Base-by-base conservation (phyloP, 257 asterid genomes). In the Anisodus acutangulus region DNA sequence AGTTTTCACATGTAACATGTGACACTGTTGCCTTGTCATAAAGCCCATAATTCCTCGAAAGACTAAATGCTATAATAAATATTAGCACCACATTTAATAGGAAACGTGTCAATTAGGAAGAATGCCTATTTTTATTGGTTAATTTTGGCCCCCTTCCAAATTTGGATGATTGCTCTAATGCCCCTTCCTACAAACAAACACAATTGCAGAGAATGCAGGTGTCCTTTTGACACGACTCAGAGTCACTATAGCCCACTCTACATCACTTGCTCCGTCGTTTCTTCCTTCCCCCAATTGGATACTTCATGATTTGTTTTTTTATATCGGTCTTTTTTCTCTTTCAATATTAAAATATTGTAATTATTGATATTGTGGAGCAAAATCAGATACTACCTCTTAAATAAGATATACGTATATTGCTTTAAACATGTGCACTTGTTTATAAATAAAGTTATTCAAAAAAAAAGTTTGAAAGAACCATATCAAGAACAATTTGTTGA, bases 1-100 rank as follows among this genome's bases (percentile, higher is more conserved):
- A 72, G 51, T 59, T 82, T 86, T 83, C 93, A 91, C 88, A 85
- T 89, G 93, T 85, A 87, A 89, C 89, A 88, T 86, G 90, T 86
- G 69, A 54, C 67, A 26, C 67, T 81, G 83, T 85, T 84, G 87
- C 71, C 81, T 58, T 67, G 68, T 74, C 82, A 53, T 66, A 43
- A 12, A 67, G 87, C 86, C 88, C 90, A 86, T 84, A 78, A 68
- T 62, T 53, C 11, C 81, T 85, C 87, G 80, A 85, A 78, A 82
- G 72, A 26, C 64, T 78, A 78, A 78, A 76, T 51, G 63, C 12
- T 11, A 51, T 22, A 49, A 67, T 35, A 19, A 15, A 69, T 4
- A 16, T 10, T 37, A 3, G 26, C 2, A 82, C 35, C 41, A 55
- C 37, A 64, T 55, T 76, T 71, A 84, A 84, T 83, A 64, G 79